Evolutionary conservation across 208 protist genomes (phyloP).

Genomic region (Entamoeba dispar): DNA sequence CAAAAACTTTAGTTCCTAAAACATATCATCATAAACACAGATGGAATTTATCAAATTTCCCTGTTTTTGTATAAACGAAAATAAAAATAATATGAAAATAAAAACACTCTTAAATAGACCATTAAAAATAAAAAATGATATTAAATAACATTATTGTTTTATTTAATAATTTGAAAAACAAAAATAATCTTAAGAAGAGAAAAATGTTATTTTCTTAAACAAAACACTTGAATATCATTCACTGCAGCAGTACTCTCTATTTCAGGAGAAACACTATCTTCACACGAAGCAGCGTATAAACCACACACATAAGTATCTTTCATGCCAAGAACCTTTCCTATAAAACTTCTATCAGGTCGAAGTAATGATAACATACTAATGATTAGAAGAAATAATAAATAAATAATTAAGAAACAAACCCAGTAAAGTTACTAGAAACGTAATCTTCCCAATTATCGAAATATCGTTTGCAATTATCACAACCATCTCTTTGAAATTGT

Average conservation of each 20-base stretch:
- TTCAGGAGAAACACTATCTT: neutral
- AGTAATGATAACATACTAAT: neutral
- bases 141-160: no score
- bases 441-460: neutral
- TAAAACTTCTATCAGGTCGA: neutral
- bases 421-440: neutral
- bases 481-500: neutral
- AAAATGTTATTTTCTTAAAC: neutral
- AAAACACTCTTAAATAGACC: no score
- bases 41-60: no score
- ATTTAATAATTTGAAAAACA: no score
- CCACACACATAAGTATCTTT: neutral
- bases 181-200: no score
- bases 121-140: no score
- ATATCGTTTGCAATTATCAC: neutral
- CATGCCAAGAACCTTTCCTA: neutral
- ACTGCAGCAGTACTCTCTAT: neutral
- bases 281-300: neutral
- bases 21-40: no score
- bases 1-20: no score
- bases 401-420: neutral
- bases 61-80: no score
- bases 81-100: no score
- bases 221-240: neutral
- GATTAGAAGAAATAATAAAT: neutral